Evolutionary conservation across 352 stramenopile genomes (phyloP), one percentile per base, ranked within the genome.

Genomic region (Phytophthora tentaculata): DNA sequence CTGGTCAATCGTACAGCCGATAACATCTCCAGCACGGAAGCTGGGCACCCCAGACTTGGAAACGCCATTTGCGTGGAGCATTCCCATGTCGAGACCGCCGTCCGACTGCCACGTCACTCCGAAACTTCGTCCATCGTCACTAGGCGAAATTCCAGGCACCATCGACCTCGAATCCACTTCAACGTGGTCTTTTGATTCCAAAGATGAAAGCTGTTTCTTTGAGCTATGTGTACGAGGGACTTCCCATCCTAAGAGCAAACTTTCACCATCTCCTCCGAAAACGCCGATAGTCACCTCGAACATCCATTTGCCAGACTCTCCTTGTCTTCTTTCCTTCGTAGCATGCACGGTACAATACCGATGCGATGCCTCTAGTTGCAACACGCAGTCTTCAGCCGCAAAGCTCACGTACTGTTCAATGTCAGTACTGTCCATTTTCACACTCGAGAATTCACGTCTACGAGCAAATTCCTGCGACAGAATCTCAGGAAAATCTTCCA

Each of bases 1-100:
- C 56, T 94, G 86, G 69, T 92, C 72, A 65, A 94, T 92, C 1
- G 84, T 91, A 56, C 84, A 94, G 14, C 78, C 83, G 29, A 94
- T 68, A 41, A 92, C 73, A 62, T 94, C 86, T 26, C 84, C 86
- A 17, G 69, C 77, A 39, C 78, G 76, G 64, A 92, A 94, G 57
- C 73, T 88, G 9, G 84, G 79, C 5, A 89, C 76, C 24, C 84
- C 84, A 2, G 83, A 91, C 44, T 81, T 79, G 4, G 85, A 90
- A 43, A 88, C 71, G 0, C 86, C 84, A 48, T 92, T 92, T 10
- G 76, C 76, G 56, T 92, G 85, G 19, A 92, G 49, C 59, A 92
- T 91, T 16, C 84, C 84, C 74, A 94, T 88, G 49, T 91, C 84
- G 1, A 91, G 76, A 5, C 84, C 81, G 23, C 80, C 81, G 56